Base-by-base conservation (phyloP, 345 rosid species). In the Bretschneidera sinensis region DNA sequence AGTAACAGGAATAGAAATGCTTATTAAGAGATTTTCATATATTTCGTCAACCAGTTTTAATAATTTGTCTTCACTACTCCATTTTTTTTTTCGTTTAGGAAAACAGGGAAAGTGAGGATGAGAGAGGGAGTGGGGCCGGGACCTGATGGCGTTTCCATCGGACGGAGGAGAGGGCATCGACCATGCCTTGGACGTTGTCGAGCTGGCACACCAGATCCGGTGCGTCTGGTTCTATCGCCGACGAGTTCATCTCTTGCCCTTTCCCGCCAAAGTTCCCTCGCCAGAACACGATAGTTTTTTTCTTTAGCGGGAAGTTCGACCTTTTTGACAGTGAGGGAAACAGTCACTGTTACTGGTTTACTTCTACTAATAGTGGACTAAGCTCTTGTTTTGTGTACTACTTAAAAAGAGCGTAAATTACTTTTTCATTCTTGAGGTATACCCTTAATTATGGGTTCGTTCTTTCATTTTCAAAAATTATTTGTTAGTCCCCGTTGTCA, bases 111-210 rank as follows among this genome's bases (percentile, higher is more conserved):
- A 11, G 11, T 5, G 10, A 39, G 45, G n/a, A n/a, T n/a, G 16
- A 39, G 15, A 39, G 15, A 4, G 15, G 15, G 15, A 39, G 45
- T 39, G 1, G 2, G 45, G 24, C 34, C 1, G 1, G 47, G 51
- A 89, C 97, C 87, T 90, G 99, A 33, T 86, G 83, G 69, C 97
- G 90, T 72, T 87, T 94, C 95, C 96, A 94, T 60, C 96, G 86
- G 71, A 86, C 95, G 73, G 95, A 76, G 61, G 92, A 73, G 69
- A 94, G 88, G 2, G 99, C 97, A 43, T 94, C 92, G 54, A 87
- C 97, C 77, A 94, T 83, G 33, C 96, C 98, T 67, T 83, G 96
- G 45, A 83, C 90, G 69, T 83, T 86, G 64, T 90, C 92, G 24
- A 90, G 66, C 63, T 76, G 85, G 66, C 97, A 92, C 21, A 90